These are phyloP conservation scores for Colletotrichum neosansevieriae DNA, from an alignment of 2,329 filamentous ascomycete species.

Conservation along the genomic window DNA sequence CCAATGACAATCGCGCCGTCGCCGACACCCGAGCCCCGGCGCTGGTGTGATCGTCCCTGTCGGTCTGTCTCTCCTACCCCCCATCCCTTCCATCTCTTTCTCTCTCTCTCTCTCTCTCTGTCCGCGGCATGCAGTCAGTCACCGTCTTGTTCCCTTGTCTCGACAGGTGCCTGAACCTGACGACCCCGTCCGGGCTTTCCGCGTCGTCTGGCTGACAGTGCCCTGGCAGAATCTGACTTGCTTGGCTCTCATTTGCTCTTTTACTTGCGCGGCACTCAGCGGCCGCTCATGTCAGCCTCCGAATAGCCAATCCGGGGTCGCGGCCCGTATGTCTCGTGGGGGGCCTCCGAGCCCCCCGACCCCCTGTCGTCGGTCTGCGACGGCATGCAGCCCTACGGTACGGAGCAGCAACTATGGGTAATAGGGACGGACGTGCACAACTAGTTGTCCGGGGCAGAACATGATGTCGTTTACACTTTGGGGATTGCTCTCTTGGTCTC, in stretches of 20 bases:
- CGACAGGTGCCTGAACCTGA: constrained; percentile 9
- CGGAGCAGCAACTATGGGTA: background rate
- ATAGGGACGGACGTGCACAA: constrained; percentile 19
- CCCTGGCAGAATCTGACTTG: constrained; percentile 29
- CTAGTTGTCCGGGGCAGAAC: constrained; percentile 15
- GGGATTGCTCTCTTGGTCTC: constrained; percentile 10
- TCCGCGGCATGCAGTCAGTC: background rate
- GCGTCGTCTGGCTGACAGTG: constrained; percentile 38
- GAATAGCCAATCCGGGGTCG: constrained; percentile 28
- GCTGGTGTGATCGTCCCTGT: constrained; percentile 29
- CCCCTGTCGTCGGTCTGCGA: constrained; percentile 37
- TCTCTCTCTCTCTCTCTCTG: background rate
- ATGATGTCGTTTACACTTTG: constrained; percentile 27
- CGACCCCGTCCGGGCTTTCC: constrained; percentile 33
- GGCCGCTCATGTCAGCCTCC: constrained; percentile 32
- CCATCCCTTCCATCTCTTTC: background rate
- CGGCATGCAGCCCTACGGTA: constrained; percentile 39
- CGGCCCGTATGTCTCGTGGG: constrained; percentile 29
- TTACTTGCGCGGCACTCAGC: constrained; percentile 32
- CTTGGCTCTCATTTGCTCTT: constrained; percentile 37
- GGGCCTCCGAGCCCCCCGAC: constrained; percentile 32
- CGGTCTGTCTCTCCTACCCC: background rate
- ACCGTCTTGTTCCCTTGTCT: constrained; percentile 11
- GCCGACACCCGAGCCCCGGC: constrained; percentile 21
- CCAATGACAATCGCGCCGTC: constrained; percentile 35